These are phyloP conservation scores for Alnus glutinosa DNA, from an alignment of 306 rosid species.

Conservation along the genomic window DNA sequence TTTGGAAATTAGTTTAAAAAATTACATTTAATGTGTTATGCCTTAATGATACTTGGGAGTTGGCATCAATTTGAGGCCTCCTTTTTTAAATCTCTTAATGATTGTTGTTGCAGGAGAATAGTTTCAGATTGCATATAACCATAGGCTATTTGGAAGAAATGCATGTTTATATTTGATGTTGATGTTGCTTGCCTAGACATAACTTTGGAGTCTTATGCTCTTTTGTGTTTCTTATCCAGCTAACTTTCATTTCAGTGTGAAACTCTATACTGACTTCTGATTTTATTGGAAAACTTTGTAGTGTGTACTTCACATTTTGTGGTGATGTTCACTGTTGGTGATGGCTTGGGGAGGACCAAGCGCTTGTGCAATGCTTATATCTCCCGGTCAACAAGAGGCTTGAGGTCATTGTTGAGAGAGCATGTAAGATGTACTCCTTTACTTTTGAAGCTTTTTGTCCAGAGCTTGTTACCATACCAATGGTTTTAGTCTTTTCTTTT, in stretches of 20 bases:
- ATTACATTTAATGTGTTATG: background rate
- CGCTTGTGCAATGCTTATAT: slow-evolving; percentile 61
- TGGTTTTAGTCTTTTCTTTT: background rate
- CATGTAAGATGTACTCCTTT: slow-evolving; percentile 54
- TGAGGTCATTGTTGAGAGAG: slow-evolving; percentile 75
- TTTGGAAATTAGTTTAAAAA: background rate
- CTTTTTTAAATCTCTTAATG: slow-evolving; percentile 1
- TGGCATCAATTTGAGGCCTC: background rate
- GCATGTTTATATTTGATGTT: slow-evolving; percentile 15
- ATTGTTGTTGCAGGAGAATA: slow-evolving; percentile 10
- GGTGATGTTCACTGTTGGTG: slow-evolving; percentile 78
- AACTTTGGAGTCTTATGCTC: slow-evolving; percentile 10
- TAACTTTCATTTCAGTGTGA: slow-evolving; percentile 3
- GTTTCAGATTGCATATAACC: slow-evolving; percentile 6
- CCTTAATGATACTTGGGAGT: background rate
- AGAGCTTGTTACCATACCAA: background rate
- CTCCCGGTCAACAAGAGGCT: slow-evolving; percentile 81
- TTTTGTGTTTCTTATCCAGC: slow-evolving; percentile 20
- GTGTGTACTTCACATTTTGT: slow-evolving; percentile 87
- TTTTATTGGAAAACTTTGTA: slow-evolving; percentile 32
- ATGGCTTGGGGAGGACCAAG: slow-evolving; percentile 49
- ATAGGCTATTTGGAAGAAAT: background rate
- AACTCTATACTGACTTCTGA: slow-evolving; percentile 2
- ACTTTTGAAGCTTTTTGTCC: background rate
- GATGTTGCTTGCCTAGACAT: slow-evolving; percentile 10